phyloP scores from a whole-genome alignment of 1,139 yeast species.

The Blastobotrys apis region DNA sequence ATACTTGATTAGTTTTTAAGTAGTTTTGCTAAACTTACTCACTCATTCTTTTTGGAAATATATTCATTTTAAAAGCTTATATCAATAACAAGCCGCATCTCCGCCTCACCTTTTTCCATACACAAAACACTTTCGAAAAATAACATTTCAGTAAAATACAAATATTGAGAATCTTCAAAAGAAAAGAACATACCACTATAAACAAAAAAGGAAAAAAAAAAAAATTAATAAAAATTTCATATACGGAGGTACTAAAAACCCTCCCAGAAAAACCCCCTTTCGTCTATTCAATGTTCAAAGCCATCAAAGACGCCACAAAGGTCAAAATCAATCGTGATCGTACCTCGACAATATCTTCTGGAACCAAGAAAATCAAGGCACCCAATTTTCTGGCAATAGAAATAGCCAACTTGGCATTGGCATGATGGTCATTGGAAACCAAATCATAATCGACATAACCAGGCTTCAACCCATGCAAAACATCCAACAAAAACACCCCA shows the following conservation, averaged over 20 bases:
- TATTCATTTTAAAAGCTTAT: neutral
- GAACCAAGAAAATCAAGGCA: slow-evolving; percentile 96
- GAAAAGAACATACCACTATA: neutral
- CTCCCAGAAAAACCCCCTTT: too few relatives aligned
- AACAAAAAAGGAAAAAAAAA: neutral
- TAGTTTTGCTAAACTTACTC: too few relatives aligned
- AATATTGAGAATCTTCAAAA: too few relatives aligned
- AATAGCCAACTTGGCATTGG: slow-evolving; percentile 94
- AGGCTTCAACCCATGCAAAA: slow-evolving; percentile 88
- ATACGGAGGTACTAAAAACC: neutral
- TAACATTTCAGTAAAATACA: too few relatives aligned
- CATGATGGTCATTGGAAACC: slow-evolving; percentile 78
- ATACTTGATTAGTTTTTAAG: too few relatives aligned
- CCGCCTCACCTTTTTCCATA: too few relatives aligned
- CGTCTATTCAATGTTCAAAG: slow-evolving; percentile 35
- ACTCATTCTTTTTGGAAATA: neutral
- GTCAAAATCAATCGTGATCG: slow-evolving; percentile 90
- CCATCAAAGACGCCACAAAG: slow-evolving; percentile 92
- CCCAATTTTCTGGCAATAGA: slow-evolving; percentile 98
- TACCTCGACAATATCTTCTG: slow-evolving; percentile 97
- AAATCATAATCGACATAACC: slow-evolving; percentile 96
- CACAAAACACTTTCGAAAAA: too few relatives aligned
- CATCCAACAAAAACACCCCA: slow-evolving; percentile 82
- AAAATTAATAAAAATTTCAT: neutral
- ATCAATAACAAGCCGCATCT: too few relatives aligned